Evolutionary conservation across 768 basidiomycete genomes (phyloP), one percentile per base, ranked within the genome.

Genomic region (Boletus speciosus): DNA sequence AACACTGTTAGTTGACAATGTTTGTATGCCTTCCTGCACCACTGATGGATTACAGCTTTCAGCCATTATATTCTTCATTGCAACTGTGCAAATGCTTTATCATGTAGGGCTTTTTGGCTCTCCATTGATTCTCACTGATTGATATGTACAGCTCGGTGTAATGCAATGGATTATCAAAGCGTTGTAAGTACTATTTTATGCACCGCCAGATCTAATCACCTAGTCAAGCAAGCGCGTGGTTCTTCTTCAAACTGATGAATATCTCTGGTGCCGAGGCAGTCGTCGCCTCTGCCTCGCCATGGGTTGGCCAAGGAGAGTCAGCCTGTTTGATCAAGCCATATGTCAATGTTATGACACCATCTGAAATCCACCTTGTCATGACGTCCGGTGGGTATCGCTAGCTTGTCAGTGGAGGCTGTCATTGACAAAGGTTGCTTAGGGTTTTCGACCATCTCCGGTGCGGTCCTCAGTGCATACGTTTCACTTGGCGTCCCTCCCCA

Each of bases 211-310:
- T 15, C 23, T 37, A 34, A 11, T 43, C 36, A 50, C 25, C 25
- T 15, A 56, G 55, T 41, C 47, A 35, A 31, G 50, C 42, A 51
- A 88, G 86, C 65, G 93, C 93, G 4, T 93, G 90, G 90, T 81
- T 95, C 74, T 95, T 96, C 80, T 93, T 90, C 76, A 93, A 92
- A 71, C 72, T 90, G 49, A 81, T 96, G 83, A 85, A 89, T 58
- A 81, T 96, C 34, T 94, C 93, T n/a, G 93, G 94, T 54, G 93
- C 92, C 4, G 93, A 96, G 67, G 93, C 93, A 35, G 88, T 96
- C 53, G 91, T 96, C 40, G 93, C 93, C 29, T 85, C 93, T 46
- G 86, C 92, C 15, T 93, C 92, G 0, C 93, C 93, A n/a, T 96
- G 89, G 81, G 84, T 96, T 59, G 93, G 93, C 21, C 88, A 90